Evolutionary conservation across 305 asterid genomes (phyloP).

Genomic region (Caryopteris hybrid): DNA sequence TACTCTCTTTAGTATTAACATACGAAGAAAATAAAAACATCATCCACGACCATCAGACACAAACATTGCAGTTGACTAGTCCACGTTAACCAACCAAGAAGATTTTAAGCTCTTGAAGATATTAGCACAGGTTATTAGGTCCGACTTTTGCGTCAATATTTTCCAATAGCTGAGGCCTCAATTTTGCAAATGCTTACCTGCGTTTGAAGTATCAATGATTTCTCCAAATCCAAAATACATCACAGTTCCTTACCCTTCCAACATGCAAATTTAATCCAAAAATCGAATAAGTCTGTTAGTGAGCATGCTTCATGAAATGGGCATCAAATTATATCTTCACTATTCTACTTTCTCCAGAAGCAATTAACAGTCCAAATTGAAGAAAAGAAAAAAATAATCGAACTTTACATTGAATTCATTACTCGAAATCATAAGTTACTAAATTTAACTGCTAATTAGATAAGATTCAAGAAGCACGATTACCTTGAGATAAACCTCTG

Average conservation of each 20-base stretch:
- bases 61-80: neutral
- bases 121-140: neutral
- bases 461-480: neutral
- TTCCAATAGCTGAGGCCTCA: no score
- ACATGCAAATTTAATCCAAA: neutral
- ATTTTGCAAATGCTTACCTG: neutral
- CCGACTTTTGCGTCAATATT: neutral
- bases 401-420: neutral
- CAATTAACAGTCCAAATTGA: neutral
- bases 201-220: no score
- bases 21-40: neutral
- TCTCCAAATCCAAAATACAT: no score
- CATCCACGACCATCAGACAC: neutral
- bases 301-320: neutral
- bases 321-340: neutral
- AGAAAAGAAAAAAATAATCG: no score
- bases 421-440: neutral
- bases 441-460: neutral
- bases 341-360: neutral
- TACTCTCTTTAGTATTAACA: neutral
- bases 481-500: constrained; percentile 93
- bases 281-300: neutral
- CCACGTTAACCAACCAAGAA: neutral
- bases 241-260: neutral
- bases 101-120: neutral